Percentiles rank a stretch among this genome's conserved stretches.
phyloP scores from a whole-genome alignment of 352 stramenopile genomes.

The Globisporangium polare region DNA sequence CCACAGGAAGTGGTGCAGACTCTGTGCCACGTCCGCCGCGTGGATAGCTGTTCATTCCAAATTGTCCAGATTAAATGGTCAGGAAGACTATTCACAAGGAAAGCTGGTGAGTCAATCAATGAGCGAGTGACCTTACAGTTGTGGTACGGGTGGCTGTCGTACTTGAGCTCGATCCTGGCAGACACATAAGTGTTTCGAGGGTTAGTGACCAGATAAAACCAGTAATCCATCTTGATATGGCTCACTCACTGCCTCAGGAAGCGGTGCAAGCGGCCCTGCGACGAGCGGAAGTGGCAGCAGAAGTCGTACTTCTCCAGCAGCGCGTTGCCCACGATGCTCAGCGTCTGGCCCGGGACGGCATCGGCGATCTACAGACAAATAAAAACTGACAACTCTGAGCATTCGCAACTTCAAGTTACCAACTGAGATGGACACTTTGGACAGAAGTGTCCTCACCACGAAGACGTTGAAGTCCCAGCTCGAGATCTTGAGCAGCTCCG shows the following conservation, averaged over 20 bases:
- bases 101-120: background rate
- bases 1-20: slow-evolving; percentile 66
- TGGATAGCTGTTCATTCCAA: slow-evolving; percentile 47
- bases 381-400: background rate
- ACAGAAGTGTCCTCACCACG: slow-evolving; percentile 27
- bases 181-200: background rate
- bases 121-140: slow-evolving; percentile 44
- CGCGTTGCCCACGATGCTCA: slow-evolving; percentile 73
- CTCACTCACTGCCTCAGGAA: slow-evolving; percentile 65
- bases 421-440: background rate
- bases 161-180: slow-evolving; percentile 50
- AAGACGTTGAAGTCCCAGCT: slow-evolving; percentile 76
- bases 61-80: background rate
- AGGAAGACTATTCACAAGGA: background rate
- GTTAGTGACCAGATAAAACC: background rate
- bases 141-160: slow-evolving; percentile 79
- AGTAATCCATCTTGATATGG: too few species aligned
- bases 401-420: background rate
- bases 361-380: slow-evolving; percentile 28
- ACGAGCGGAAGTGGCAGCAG: slow-evolving; percentile 55
- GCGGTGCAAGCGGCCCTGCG: slow-evolving; percentile 40
- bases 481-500: slow-evolving; percentile 46
- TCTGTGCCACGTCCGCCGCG: slow-evolving; percentile 78
- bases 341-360: slow-evolving; percentile 46
- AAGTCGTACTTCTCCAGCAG: slow-evolving; percentile 73